These are phyloP conservation scores for Tetratostichococcus sp. DNA, from an alignment of 139 green algal species.

Conservation along the genomic window DNA sequence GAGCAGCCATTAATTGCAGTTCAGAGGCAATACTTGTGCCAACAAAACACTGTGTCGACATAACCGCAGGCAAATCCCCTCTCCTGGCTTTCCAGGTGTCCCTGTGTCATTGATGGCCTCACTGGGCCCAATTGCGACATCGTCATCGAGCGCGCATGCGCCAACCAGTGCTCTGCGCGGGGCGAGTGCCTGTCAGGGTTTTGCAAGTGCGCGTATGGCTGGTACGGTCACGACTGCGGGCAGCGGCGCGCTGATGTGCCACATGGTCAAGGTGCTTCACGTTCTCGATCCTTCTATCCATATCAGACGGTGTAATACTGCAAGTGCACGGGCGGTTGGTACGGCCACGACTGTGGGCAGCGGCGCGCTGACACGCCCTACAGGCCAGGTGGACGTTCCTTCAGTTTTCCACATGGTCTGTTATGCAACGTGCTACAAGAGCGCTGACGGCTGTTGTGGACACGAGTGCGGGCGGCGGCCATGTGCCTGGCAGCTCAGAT, in stretches of 20 bases:
- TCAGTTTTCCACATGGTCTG: no score
- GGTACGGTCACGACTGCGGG: constrained; percentile 58
- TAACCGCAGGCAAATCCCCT: no score
- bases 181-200: constrained; percentile 50
- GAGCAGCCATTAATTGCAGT: no score
- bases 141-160: constrained; percentile 43
- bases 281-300: no score
- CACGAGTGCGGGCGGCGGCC: no score
- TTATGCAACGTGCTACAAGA: no score
- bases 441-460: no score
- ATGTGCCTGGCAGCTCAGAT: no score
- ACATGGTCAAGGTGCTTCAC: no score
- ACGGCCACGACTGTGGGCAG: constrained; percentile 51
- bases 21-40: no score
- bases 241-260: neutral
- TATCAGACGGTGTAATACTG: no score
- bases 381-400: neutral
- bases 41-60: no score
- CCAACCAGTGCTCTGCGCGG: constrained; percentile 53
- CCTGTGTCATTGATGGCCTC: constrained; percentile 38
- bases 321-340: constrained; percentile 51
- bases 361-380: neutral
- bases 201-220: constrained; percentile 53
- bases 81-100: neutral
- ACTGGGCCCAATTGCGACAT: constrained; percentile 37